Evolutionary conservation across 441 rosid genomes (phyloP), one percentile per base, ranked within the genome.

Genomic region (Syzygium syzygioides): DNA sequence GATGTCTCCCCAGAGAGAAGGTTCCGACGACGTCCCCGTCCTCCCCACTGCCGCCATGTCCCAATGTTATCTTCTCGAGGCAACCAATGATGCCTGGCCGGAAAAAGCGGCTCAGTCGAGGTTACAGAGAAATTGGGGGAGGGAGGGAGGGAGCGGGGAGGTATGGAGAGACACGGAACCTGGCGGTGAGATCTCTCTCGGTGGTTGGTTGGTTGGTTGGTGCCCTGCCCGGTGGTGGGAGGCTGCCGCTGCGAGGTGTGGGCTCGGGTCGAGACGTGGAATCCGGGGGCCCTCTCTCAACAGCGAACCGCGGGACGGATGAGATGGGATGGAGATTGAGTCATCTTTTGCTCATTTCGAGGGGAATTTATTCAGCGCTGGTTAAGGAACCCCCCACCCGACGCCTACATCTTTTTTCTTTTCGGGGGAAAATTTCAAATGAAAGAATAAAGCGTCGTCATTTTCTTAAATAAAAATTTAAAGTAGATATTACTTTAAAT

Each of bases 1-100:
- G 62, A 96, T 93, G 90, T 94, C 94, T 89, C 88, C 94, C 98
- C 98, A 96, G 54, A 92, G 68, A 55, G 92, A 86, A 86, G 93
- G 52, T n/a, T 60, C 88, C 7, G 92, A 56, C 83, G 83, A 23
- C 26, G 87, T 23, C 83, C 83, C 53, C 83, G 25, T 76, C 2
- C 18, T 41, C 8, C 52, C 52, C n/a, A 13, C 83, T 14, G 9
- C 83, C 83, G 41, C 83, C 83, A 25, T 41, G 50, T 37, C 83
- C 83, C 83, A 7, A 28, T 6, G 52, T 76, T 45, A 23, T 76
- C 52, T 45, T 6, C 53, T 76, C n/a, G 83, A 41, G 18, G 53
- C n/a, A 25, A 37, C 26, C 83, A 28, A 71, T 7, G 0, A 41
- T 7, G n/a, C 15, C 83, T 71, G 52, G 14, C 48, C 80, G 9